phyloP scores from a whole-genome alignment of 1,284 basidiomycete species.

The Pholiota adiposa region DNA sequence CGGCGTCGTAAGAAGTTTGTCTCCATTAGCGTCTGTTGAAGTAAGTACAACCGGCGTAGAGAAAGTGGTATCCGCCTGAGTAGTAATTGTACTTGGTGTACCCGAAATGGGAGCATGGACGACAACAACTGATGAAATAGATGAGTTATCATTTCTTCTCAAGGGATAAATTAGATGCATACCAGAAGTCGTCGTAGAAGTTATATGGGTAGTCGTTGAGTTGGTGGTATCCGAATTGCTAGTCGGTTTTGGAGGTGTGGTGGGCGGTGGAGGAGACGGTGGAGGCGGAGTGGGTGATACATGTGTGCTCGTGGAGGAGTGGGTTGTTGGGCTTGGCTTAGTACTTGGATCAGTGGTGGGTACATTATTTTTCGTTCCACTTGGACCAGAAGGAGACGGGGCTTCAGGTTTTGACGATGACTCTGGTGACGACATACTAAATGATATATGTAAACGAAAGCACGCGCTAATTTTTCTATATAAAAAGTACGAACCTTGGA shows the following conservation, averaged over 20 bases:
- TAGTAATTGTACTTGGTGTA: slow-evolving; percentile 47
- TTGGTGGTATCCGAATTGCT: neutral
- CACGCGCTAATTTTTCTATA: neutral
- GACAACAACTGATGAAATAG: slow-evolving; percentile 16
- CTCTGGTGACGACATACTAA: slow-evolving; percentile 4
- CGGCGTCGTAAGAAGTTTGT: slow-evolving; percentile 41
- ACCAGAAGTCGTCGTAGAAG: slow-evolving; percentile 24
- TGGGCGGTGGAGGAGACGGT: neutral
- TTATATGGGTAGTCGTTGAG: neutral
- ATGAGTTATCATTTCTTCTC: neutral
- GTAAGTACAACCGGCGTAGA: slow-evolving; percentile 44
- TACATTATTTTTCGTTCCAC: neutral
- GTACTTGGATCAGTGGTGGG: neutral
- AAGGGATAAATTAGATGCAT: neutral
- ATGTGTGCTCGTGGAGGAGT: neutral
- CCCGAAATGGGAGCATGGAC: slow-evolving; percentile 17
- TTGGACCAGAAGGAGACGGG: neutral
- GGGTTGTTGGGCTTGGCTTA: neutral
- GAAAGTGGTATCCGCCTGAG: slow-evolving; percentile 48
- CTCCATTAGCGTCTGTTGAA: slow-evolving; percentile 40
- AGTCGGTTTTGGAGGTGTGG: slow-evolving; percentile 1
- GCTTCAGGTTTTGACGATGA: neutral
- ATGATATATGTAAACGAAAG: neutral
- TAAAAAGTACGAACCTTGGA: slow-evolving; percentile 11
- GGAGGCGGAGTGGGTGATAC: neutral